A percentile compares a stretch with the other conserved stretches of the same genome.
These are phyloP conservation scores for Chalara sp. DNA, from an alignment of 2,329 filamentous ascomycete species.

Conservation along the genomic window DNA sequence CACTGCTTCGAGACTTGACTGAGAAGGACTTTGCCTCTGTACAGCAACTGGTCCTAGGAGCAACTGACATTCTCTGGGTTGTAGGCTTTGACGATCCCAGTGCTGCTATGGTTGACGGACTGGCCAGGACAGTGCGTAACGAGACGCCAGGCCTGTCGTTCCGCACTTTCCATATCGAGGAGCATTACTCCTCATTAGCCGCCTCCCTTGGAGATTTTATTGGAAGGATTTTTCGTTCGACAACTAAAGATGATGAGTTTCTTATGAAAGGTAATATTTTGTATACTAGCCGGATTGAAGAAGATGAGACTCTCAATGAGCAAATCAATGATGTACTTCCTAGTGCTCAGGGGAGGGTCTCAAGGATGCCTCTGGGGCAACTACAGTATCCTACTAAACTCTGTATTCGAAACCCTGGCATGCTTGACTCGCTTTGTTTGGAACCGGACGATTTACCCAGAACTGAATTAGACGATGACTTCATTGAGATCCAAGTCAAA, in stretches of 20 bases:
- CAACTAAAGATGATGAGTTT: conserved; percentile 1
- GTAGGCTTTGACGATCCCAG: not conserved
- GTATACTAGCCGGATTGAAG: too few relatives aligned
- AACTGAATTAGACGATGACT: not conserved
- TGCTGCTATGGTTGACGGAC: conserved; percentile 1
- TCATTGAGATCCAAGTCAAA: conserved; percentile 8
- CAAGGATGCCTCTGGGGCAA: too few relatives aligned
- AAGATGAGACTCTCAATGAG: too few relatives aligned
- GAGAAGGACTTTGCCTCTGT: not conserved
- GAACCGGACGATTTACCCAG: not conserved
- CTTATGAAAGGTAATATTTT: too few relatives aligned
- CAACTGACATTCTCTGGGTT: conserved; percentile 1
- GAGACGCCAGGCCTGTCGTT: not conserved
- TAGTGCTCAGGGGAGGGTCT: too few relatives aligned
- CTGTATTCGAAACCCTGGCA: conserved; percentile 11
- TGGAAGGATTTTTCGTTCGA: not conserved
- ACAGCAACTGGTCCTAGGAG: not conserved
- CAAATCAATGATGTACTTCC: too few relatives aligned
- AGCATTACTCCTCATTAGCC: conserved; percentile 1
- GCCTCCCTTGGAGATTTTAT: not conserved
- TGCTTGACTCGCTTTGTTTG: conserved; percentile 13
- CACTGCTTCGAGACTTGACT: not conserved
- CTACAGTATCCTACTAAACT: not conserved
- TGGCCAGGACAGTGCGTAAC: not conserved
- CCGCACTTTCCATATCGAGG: conserved; percentile 1